Evolutionary conservation across 306 rosid species (phyloP).

Genomic region (Purshia tridentata): DNA sequence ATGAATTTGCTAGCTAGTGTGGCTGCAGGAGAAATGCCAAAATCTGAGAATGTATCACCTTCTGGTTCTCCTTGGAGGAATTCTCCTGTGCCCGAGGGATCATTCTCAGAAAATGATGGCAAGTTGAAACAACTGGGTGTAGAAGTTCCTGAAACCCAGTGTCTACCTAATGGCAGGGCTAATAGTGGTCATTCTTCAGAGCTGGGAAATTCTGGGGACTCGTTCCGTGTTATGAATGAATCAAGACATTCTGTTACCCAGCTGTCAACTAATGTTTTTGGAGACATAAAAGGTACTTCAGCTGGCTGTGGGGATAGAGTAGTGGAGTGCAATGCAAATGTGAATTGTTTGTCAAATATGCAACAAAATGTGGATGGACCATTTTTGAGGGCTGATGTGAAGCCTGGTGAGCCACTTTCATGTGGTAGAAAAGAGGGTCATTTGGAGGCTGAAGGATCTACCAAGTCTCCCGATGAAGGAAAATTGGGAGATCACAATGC

Average conservation of each 20-base stretch:
- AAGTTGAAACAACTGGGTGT: conserved; percentile 33
- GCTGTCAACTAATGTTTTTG: conserved; percentile 16
- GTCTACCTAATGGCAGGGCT: conserved; percentile 25
- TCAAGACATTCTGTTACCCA: conserved; percentile 23
- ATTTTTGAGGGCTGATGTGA: conserved; percentile 24
- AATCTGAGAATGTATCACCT: conserved; percentile 54
- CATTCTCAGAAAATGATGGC: conserved; percentile 39
- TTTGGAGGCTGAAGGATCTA: conserved; percentile 40
- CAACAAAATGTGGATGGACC: conserved; percentile 31
- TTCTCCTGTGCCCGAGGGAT: conserved; percentile 39
- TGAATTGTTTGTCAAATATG: conserved; percentile 27
- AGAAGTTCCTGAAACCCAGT: conserved; percentile 33
- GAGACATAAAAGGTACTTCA: conserved; percentile 28
- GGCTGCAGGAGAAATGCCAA: conserved; percentile 74
- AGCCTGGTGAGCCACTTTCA: conserved; percentile 33
- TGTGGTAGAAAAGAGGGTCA: conserved; percentile 36
- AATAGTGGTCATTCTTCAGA: conserved; percentile 19
- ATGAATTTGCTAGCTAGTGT: conserved; percentile 96
- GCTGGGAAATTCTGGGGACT: conserved; percentile 21
- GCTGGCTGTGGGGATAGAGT: conserved; percentile 20
- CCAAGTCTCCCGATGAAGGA: conserved; percentile 38
- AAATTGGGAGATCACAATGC: conserved; percentile 29
- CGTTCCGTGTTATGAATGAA: conserved; percentile 26
- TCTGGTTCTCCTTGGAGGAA: conserved; percentile 58
- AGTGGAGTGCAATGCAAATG: conserved; percentile 15